Evolutionary conservation across 768 basidiomycete species (phyloP), one percentile per base, ranked within the genome.

Genomic region (Mycena polygramma): DNA sequence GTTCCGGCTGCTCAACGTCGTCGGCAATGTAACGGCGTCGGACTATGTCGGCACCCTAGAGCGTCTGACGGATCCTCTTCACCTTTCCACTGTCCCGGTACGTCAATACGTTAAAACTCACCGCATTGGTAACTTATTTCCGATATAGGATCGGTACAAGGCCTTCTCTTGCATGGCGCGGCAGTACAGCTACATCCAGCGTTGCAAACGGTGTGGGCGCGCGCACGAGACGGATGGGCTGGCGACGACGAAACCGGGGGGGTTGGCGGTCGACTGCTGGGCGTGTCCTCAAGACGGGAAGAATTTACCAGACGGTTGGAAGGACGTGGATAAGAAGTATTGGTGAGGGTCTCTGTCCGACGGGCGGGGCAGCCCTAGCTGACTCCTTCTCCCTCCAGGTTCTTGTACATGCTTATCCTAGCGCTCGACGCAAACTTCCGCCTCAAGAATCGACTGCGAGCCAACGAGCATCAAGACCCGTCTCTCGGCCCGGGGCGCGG

Each of bases 1-100:
- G 24, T 75, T 62, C 36, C 59, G 66, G 11, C 7, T 61, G 39
- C 57, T 75, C 10, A 64, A 54, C 17, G 63, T 72, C 1, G 57
- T 58, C 17, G 68, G 72, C 4, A 70, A 70, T 19, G 20, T 75
- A 17, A 73, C 58, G 26, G 71, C 57, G 4, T 43, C 64, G 9
- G 70, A 74, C 20, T 74, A 64, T 30, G 57, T 71, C 19, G 30
- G 60, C 0, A 26, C 60, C 1, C 51, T 73, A 51, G 70, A 66
- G 37, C 45, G 48, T 0, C 10, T 11, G 22, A 68, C 49, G 15
- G 41, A 54, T 45, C 14, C 58, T 0, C 19, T 57, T 3, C 37
- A 8, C 3, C 7, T 63, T 24, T 15, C 13, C 13, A 9, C 2
- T 2, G 36, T 59, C 3, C 45, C 57, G 43, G 60, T 63, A 30